Percentiles rank a stretch among this genome's conserved stretches.
Evolutionary conservation across 768 basidiomycete genomes (phyloP).

Genomic region (Leucocoprinus leucothites): DNA sequence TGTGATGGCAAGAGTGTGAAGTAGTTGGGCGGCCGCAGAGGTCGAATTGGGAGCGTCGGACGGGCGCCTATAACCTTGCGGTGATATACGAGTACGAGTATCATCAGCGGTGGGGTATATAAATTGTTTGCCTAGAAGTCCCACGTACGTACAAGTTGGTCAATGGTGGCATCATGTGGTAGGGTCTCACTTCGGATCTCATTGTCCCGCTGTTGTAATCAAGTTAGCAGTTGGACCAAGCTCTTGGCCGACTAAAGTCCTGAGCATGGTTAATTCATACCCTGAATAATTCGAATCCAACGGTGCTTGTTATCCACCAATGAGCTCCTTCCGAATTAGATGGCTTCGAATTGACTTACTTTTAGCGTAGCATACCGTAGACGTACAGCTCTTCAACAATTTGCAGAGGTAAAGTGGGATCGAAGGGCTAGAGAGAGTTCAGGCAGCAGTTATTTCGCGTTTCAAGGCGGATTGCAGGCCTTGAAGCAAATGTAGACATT

Average conservation of each 20-base stretch:
- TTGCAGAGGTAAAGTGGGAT: no score
- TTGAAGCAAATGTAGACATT: no score
- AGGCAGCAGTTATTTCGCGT: no score
- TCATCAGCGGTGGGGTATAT: background rate
- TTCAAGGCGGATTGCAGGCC: no score
- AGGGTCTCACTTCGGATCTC: background rate
- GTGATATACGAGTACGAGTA: no score
- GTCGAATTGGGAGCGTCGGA: background rate
- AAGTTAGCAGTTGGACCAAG: background rate
- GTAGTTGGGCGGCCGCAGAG: background rate
- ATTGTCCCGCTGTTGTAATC: background rate
- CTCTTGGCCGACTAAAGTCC: background rate
- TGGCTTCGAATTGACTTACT: no score
- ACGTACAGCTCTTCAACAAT: no score
- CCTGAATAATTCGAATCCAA: background rate
- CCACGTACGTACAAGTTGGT: conserved; percentile 1
- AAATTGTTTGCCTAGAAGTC: background rate
- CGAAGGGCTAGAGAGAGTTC: no score
- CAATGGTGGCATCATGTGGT: background rate
- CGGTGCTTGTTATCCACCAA: background rate
- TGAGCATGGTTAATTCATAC: background rate
- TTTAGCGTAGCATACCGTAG: no score
- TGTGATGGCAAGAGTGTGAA: background rate
- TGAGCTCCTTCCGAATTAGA: no score
- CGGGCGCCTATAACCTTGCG: no score